Base-by-base conservation (phyloP, 352 stramenopile genomes). In the Phytophthora sojae region DNA sequence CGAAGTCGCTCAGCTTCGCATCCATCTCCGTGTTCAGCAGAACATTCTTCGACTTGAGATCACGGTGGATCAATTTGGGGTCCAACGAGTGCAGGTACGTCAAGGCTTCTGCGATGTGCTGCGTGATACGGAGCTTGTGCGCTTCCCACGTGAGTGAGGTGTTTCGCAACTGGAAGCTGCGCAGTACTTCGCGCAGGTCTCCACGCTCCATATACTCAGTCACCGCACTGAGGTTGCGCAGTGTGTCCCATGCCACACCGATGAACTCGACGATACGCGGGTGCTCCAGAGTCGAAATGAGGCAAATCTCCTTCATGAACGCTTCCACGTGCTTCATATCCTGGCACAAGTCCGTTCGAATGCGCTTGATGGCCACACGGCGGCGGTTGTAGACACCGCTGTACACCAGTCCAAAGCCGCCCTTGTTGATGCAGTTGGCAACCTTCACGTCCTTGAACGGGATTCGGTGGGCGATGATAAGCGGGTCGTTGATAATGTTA, bases 1-100 rank as follows among this genome's bases (percentile, higher is more conserved):
- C 85, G 70, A 94, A 94, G 73, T 94, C 86, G 42, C 83, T 94
- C n/a, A 94, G 69, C 49, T 94, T 94, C 25, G 84, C 82, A 42
- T 90, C 74, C 75, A 90, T 77, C 30, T 87, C 74, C 1, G 71
- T 77, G 66, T 87, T 84, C n/a, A 94, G 54, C 30, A 94, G 47
- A 30, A 94, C 82, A 30, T 94, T 94, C 71, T 86, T 91, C 19
- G 76, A 79, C 77, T 94, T 94, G 37, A 94, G 73, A 47, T 93
- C 86, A 51, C 86, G 83, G 58, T 94, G 86, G 64, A 94, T 92
- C 3, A 92, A 53, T 61, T 84, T 88, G 8, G 84, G 84, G 54
- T 85, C 69, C 30, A 92, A 60, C 54, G 86, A 90, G 62, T 94
- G 86, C 61, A 94, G 51, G 52, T 93, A 93, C 37, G 65, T 79